phyloP scores from a whole-genome alignment of 192 early-diverging fungal genomes.

The Coemansia sp. region DNA sequence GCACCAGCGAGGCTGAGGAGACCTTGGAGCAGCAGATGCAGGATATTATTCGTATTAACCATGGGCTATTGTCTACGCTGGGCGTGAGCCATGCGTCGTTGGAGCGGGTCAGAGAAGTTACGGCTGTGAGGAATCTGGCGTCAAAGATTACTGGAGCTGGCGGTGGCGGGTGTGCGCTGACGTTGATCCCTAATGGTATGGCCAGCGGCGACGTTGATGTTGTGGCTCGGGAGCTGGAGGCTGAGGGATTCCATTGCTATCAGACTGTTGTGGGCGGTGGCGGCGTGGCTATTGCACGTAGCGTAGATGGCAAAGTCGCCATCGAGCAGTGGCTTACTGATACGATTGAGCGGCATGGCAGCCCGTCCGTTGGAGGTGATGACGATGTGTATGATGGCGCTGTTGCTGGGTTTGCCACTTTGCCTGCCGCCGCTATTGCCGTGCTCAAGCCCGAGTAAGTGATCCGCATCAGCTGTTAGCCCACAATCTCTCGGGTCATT shows the following conservation, averaged over 20 bases:
- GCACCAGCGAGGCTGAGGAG: not conserved
- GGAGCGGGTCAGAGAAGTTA: constrained; percentile 76
- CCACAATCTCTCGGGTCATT: not conserved
- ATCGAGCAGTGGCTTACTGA: constrained; percentile 27
- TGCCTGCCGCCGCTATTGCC: constrained; percentile 21
- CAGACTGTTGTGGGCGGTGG: constrained; percentile 72
- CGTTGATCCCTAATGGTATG: constrained; percentile 59
- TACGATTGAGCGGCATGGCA: not conserved
- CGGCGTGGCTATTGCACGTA: constrained; percentile 58
- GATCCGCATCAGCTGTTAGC: not conserved
- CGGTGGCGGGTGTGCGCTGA: constrained; percentile 95
- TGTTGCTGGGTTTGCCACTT: constrained; percentile 23
- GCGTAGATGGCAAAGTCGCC: constrained; percentile 14
- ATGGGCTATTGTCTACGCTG: constrained; percentile 73
- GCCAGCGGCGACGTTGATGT: constrained; percentile 33
- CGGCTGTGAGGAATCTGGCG: constrained; percentile 62
- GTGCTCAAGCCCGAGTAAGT: constrained; percentile 17
- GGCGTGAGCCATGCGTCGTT: constrained; percentile 86
- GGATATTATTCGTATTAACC: constrained; percentile 83
- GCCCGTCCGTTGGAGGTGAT: not conserved
- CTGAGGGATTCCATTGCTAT: constrained; percentile 72
- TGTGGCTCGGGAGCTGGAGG: constrained; percentile 57
- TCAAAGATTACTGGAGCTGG: constrained; percentile 97
- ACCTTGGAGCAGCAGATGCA: constrained; percentile 26
- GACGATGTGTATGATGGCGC: constrained; percentile 9